These are phyloP conservation scores for Escovopsis sp. DNA, from an alignment of 2,329 filamentous ascomycete genomes.

Conservation along the genomic window DNA sequence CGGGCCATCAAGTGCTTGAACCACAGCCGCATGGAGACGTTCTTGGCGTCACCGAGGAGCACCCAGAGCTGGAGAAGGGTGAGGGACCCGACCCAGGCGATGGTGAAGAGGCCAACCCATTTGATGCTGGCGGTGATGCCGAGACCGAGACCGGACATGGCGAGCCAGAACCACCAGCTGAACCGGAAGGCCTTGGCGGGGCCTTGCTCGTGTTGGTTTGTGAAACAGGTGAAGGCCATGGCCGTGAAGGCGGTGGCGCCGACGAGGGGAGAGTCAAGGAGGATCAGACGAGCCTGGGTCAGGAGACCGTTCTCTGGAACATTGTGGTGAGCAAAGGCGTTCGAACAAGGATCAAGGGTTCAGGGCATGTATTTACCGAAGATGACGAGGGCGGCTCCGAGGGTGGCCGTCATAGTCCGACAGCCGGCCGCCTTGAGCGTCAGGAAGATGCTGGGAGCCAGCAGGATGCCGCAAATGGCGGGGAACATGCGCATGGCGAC, in stretches of 20 bases:
- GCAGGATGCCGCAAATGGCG: slow-evolving; percentile 72
- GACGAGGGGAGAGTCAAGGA: slow-evolving; percentile 89
- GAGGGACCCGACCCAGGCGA: slow-evolving; percentile 89
- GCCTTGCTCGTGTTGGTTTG: slow-evolving; percentile 90
- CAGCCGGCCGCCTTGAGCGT: slow-evolving; percentile 85
- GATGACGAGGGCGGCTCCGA: slow-evolving; percentile 76
- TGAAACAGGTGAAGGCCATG: slow-evolving; percentile 81
- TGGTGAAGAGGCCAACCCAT: slow-evolving; percentile 97
- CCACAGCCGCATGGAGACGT: slow-evolving; percentile 71
- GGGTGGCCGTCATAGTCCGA: slow-evolving; percentile 65
- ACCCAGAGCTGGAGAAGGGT: slow-evolving; percentile 91
- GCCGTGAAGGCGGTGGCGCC: slow-evolving; percentile 86
- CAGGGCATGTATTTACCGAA: slow-evolving; percentile 50
- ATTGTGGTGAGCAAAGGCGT: slow-evolving; percentile 15
- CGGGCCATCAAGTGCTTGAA: slow-evolving; percentile 90
- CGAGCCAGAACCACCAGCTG: slow-evolving; percentile 97
- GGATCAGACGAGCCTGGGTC: slow-evolving; percentile 87
- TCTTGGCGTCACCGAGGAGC: slow-evolving; percentile 74
- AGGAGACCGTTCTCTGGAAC: slow-evolving; percentile 76
- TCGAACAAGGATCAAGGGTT: slow-evolving; percentile 1
- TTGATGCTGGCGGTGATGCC: slow-evolving; percentile 92
- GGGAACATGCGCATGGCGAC: slow-evolving; percentile 94
- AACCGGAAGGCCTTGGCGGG: slow-evolving; percentile 74
- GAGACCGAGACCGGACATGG: slow-evolving; percentile 69
- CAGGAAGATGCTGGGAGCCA: slow-evolving; percentile 86